These are phyloP conservation scores for Blastocystis sp. DNA, from an alignment of 352 stramenopile species.

Conservation along the genomic window DNA sequence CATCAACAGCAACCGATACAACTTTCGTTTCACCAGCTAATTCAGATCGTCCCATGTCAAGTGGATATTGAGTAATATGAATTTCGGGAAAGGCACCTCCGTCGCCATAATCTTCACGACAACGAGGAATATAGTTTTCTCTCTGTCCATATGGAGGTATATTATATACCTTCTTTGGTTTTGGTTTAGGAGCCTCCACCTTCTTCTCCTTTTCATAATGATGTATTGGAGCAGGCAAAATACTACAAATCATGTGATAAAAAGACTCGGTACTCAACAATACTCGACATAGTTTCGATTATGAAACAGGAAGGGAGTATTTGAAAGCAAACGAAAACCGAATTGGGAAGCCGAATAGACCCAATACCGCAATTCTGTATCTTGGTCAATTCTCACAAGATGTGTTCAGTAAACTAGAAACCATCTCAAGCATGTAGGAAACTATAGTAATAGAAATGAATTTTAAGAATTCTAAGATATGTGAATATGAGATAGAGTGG, in stretches of 20 bases:
- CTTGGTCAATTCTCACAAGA: too few relatives aligned
- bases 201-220: conserved; percentile 45
- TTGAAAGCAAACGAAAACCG: not conserved
- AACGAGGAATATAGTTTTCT: conserved; percentile 63
- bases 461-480: too few relatives aligned
- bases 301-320: not conserved
- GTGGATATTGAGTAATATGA: conserved; percentile 89
- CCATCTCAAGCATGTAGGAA: too few relatives aligned
- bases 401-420: too few relatives aligned
- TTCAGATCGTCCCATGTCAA: conserved; percentile 82
- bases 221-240: conserved; percentile 43
- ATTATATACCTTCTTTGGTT: conserved; percentile 56
- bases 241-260: not conserved
- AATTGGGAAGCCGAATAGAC: not conserved
- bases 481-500: too few relatives aligned
- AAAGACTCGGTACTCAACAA: not conserved
- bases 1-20: conserved; percentile 84
- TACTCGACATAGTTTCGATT: conserved; percentile 1
- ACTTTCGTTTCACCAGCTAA: conserved; percentile 73
- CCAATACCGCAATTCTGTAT: too few relatives aligned
- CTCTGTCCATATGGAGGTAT: conserved; percentile 63
- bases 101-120: conserved; percentile 84
- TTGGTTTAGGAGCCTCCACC: conserved; percentile 21
- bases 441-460: too few relatives aligned
- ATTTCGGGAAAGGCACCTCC: conserved; percentile 95